phyloP scores from a whole-genome alignment of 345 rosid species.

The Populus davidiana region DNA sequence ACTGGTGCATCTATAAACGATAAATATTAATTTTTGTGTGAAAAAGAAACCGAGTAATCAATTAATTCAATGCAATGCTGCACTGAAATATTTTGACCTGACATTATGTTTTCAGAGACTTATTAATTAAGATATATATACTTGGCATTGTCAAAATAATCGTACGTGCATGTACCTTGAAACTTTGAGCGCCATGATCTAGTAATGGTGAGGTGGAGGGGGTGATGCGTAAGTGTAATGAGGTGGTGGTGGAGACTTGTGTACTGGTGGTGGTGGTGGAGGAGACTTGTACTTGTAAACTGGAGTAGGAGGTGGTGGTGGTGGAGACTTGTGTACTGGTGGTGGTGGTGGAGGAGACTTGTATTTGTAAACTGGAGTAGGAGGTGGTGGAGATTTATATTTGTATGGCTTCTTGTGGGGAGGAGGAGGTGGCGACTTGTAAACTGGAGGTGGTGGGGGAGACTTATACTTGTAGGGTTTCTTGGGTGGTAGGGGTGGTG shows the following conservation, averaged over 20 bases:
- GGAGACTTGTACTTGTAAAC: background rate
- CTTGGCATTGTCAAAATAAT: background rate
- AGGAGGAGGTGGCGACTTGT: too few species aligned
- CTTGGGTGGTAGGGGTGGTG: conserved; percentile 28
- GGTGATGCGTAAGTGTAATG: conserved; percentile 5
- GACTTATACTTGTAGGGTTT: conserved; percentile 23
- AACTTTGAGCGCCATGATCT: conserved; percentile 4
- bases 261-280: conserved; percentile 6
- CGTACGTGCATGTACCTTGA: conserved; percentile 23
- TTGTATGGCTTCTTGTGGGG: too few species aligned
- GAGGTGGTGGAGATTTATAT: conserved; percentile 20
- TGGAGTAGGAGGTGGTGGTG: background rate
- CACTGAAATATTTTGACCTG: background rate
- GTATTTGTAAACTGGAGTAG: conserved; percentile 10
- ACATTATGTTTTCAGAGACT: background rate
- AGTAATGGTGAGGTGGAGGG: conserved; percentile 26
- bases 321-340: too few species aligned
- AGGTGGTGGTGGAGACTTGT: conserved; percentile 4
- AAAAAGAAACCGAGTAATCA: background rate
- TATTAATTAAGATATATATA: background rate
- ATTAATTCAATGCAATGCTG: background rate
- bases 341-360: background rate
- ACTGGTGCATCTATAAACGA: background rate
- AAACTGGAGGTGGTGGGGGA: background rate
- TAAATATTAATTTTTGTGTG: background rate